Evolutionary conservation across 2,329 filamentous ascomycete species (phyloP).

Genomic region (Hypoxylon sp.): DNA sequence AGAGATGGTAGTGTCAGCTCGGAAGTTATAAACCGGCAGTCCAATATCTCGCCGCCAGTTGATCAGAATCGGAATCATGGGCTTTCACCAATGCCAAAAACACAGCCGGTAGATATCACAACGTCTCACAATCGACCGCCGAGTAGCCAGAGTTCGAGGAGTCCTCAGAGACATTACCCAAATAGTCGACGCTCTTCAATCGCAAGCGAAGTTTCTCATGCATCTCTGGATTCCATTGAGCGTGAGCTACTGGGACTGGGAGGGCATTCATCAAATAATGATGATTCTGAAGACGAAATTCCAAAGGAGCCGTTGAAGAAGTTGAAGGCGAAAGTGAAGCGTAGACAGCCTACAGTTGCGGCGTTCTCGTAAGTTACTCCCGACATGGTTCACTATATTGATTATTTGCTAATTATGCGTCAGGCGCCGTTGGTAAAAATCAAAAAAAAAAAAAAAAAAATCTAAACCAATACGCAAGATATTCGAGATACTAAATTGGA

Average conservation of each 20-base stretch:
- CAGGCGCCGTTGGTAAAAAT: constrained; percentile 43
- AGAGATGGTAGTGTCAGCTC: neutral
- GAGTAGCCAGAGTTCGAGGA: constrained; percentile 29
- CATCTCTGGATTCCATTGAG: constrained; percentile 45
- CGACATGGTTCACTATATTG: neutral
- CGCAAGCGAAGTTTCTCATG: constrained; percentile 24
- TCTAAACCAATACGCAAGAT: too few species aligned
- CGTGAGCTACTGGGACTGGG: constrained; percentile 44
- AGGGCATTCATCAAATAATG: constrained; percentile 32
- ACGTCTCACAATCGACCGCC: constrained; percentile 22
- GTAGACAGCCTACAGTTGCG: constrained; percentile 38
- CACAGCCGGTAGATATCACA: constrained; percentile 1
- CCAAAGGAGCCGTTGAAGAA: constrained; percentile 34
- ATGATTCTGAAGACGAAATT: constrained; percentile 37
- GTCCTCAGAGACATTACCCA: constrained; percentile 20
- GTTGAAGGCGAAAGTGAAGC: constrained; percentile 32
- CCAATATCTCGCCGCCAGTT: neutral
- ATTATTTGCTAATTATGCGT: constrained; percentile 22
- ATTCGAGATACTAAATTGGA: too few species aligned
- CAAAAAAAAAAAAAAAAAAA: too few species aligned
- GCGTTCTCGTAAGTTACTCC: constrained; percentile 42
- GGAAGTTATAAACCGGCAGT: neutral
- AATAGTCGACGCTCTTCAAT: constrained; percentile 38
- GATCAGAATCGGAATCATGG: constrained; percentile 1
- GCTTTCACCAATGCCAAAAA: constrained; percentile 18